A percentile compares a stretch with the other conserved stretches of the same genome.
Evolutionary conservation across 768 basidiomycete genomes (phyloP).

Genomic region (Rickenella mellea): DNA sequence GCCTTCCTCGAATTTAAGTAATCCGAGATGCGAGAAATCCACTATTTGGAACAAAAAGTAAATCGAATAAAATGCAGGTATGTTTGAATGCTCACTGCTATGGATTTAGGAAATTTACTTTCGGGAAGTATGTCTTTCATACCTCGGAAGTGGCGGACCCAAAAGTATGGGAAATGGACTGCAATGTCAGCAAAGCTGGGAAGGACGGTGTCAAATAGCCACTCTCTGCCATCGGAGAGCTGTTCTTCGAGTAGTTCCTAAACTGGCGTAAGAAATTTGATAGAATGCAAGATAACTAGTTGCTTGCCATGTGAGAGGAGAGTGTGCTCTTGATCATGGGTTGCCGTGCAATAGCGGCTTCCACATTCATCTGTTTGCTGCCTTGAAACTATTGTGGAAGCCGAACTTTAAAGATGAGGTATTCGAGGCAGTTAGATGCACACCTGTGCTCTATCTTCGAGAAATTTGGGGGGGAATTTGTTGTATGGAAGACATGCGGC

Average conservation of each 20-base stretch:
- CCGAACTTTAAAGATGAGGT: not conserved
- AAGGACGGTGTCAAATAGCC: slow-evolving; percentile 44
- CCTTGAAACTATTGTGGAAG: slow-evolving; percentile 13
- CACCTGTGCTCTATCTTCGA: slow-evolving; percentile 29
- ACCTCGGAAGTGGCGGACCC: slow-evolving; percentile 29
- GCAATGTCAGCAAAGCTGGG: slow-evolving; percentile 46
- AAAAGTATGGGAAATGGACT: slow-evolving; percentile 37
- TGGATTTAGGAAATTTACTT: slow-evolving; percentile 26
- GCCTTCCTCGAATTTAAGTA: slow-evolving; percentile 23
- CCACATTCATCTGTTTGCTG: slow-evolving; percentile 27
- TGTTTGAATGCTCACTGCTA: slow-evolving; percentile 24
- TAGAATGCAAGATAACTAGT: not conserved
- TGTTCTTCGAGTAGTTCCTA: slow-evolving; percentile 32
- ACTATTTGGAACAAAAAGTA: slow-evolving; percentile 22
- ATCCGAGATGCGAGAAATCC: slow-evolving; percentile 33
- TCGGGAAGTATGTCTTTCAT: slow-evolving; percentile 28
- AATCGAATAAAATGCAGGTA: not conserved
- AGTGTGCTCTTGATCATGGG: slow-evolving; percentile 27
- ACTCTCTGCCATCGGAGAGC: slow-evolving; percentile 43
- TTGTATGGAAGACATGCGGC: slow-evolving; percentile 37
- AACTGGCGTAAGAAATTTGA: not conserved
- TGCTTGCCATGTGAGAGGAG: slow-evolving; percentile 37
- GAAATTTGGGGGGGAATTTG: slow-evolving; percentile 32
- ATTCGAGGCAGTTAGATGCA: not conserved
- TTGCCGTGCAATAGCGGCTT: slow-evolving; percentile 24